Percentiles rank a stretch among this genome's conserved stretches.
These are phyloP conservation scores for Pseudonitzschia pungens DNA, from an alignment of 108 stramenopile genomes.

Conservation along the genomic window DNA sequence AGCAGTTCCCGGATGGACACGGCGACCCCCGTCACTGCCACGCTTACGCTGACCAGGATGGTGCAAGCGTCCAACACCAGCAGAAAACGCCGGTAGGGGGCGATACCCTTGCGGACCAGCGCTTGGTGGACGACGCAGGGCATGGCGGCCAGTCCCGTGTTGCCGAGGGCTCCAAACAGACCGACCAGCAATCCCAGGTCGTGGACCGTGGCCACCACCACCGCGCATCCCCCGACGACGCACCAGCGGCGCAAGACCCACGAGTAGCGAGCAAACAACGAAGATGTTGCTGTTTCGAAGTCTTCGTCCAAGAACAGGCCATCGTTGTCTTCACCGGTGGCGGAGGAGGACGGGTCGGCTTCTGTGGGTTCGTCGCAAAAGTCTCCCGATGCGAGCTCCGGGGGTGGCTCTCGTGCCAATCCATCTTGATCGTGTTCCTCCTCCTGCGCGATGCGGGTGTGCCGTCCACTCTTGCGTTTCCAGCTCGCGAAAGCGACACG, in stretches of 20 bases:
- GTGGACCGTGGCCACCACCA: conserved; percentile 34
- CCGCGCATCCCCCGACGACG: conserved; percentile 30
- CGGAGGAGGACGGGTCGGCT: too few relatives aligned
- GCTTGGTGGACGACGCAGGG: conserved; percentile 32
- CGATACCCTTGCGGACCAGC: conserved; percentile 24
- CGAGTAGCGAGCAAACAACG: background rate
- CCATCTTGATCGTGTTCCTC: background rate
- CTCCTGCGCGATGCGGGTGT: background rate
- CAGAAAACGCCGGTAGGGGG: background rate
- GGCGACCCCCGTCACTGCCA: conserved; percentile 17
- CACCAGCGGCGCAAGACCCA: conserved; percentile 40
- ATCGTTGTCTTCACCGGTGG: too few relatives aligned
- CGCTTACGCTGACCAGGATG: conserved; percentile 1
- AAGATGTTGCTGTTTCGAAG: background rate
- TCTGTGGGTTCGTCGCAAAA: too few relatives aligned
- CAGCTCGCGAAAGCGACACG: too few relatives aligned
- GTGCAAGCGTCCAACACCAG: conserved; percentile 6
- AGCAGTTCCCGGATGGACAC: conserved; percentile 15
- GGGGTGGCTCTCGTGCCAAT: background rate
- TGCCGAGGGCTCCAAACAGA: conserved; percentile 45
- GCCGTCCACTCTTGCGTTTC: background rate
- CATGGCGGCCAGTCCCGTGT: conserved; percentile 44
- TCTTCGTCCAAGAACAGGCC: too few relatives aligned
- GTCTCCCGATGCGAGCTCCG: too few relatives aligned
- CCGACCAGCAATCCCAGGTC: conserved; percentile 36